phyloP scores from a whole-genome alignment of 2,329 filamentous ascomycete genomes.

The Clarireedia paspali region DNA sequence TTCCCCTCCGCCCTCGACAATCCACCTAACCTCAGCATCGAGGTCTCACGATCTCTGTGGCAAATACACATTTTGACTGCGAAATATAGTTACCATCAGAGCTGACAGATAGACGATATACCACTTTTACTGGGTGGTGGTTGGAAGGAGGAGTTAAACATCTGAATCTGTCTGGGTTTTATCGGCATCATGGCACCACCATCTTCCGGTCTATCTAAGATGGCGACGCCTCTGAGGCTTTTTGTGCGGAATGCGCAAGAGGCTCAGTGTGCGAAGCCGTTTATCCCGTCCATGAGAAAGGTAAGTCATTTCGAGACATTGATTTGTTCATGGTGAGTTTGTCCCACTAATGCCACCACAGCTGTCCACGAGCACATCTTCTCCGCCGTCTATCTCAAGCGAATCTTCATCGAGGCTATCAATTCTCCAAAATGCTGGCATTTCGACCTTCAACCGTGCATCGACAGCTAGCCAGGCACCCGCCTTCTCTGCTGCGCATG shows the following conservation, averaged over 20 bases:
- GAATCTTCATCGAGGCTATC: background rate
- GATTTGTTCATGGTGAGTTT: background rate
- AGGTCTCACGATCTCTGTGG: background rate
- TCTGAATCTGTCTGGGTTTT: conserved; percentile 5
- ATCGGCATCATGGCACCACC: conserved; percentile 6
- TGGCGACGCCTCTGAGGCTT: conserved; percentile 3
- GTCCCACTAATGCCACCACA: background rate
- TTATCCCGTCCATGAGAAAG: background rate
- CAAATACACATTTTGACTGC: background rate
- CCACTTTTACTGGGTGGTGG: background rate
- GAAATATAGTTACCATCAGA: background rate
- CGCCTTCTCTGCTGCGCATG: conserved; percentile 11
- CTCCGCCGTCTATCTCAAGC: conserved; percentile 12
- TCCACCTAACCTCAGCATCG: background rate
- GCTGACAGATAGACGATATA: background rate
- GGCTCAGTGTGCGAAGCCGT: background rate
- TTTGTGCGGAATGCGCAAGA: background rate
- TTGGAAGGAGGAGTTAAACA: conserved; percentile 6
- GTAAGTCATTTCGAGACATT: background rate
- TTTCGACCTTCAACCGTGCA: background rate
- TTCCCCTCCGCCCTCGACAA: background rate
- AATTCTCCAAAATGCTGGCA: background rate
- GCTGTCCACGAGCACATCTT: conserved; percentile 8
- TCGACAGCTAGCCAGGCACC: conserved; percentile 18
- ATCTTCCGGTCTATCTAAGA: background rate